These are phyloP conservation scores for Calycina herbarum DNA, from an alignment of 2,329 filamentous ascomycete species.

Conservation along the genomic window DNA sequence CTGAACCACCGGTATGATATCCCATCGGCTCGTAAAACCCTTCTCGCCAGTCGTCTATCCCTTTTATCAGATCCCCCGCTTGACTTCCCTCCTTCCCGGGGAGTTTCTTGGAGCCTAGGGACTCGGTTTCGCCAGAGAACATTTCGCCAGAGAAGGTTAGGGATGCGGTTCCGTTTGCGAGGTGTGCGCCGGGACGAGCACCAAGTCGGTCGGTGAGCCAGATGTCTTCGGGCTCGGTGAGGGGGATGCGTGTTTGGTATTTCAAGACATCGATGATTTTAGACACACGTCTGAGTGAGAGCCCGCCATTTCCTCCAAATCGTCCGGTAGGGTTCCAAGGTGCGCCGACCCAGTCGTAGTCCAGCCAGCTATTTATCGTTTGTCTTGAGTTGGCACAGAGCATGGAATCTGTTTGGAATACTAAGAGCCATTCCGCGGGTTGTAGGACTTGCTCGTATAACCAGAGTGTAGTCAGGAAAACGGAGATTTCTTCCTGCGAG, in stretches of 20 bases:
- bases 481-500: conserved; percentile 52
- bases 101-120: conserved; percentile 29
- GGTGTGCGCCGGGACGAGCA: conserved; percentile 47
- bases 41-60: conserved; percentile 51
- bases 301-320: conserved; percentile 38
- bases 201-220: conserved; percentile 55
- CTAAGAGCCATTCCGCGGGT: conserved; percentile 54
- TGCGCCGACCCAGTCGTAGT: conserved; percentile 41
- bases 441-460: conserved; percentile 51
- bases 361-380: conserved; percentile 32
- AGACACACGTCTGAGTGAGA: conserved; percentile 52
- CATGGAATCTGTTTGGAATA: conserved; percentile 59
- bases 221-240: conserved; percentile 54
- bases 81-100: conserved; percentile 29
- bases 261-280: conserved; percentile 53
- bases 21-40: conserved; percentile 59
- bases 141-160: conserved; percentile 53
- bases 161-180: conserved; percentile 53
- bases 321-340: conserved; percentile 36
- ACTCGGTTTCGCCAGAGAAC: conserved; percentile 40
- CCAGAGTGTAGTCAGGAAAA: conserved; percentile 53
- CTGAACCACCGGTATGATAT: conserved; percentile 55
- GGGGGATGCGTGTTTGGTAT: conserved; percentile 46
- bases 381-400: conserved; percentile 54
- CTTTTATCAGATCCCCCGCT: conserved; percentile 38